Evolutionary conservation across 345 rosid species (phyloP), one percentile per base, ranked within the genome.

Genomic region (Populus nigra): DNA sequence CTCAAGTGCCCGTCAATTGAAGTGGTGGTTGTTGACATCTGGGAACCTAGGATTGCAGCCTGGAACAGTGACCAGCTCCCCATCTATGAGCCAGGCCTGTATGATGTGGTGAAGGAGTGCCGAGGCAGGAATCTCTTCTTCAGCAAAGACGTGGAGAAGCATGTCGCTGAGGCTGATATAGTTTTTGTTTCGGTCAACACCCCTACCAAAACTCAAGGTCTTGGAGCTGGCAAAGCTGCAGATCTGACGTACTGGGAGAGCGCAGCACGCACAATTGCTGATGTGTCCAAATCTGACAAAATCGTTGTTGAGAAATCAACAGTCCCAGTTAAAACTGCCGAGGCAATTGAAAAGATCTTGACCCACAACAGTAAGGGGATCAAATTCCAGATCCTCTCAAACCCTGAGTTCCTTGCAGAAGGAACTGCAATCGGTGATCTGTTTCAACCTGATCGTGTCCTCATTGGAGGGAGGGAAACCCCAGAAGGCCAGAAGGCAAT

Each of bases 221-320:
- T 93, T 50, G 98, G 98, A 73, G 98, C 98, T 62, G 98, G 98
- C 16, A 93, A 93, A 79, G 98, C 98, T 76, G 98, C 98, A 10
- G 98, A 93, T 78, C 90, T 93, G 81, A 93, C 98, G 35, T 93
- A 93, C 83, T 93, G 98, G 98, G 98, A 93, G 86, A 93, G 98
- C 67, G 98, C 98, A 3, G 98, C 98, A 22, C 93, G 98, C 29
- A 91, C 91, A 89, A 93, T 93, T 29, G 98, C 98, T 0, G 98
- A 93, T 78, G 98, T 93, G 15, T 92, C 98, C 0, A 91, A 92
- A 65, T 92, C 98, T 4, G 88, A 92, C 84, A 93, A 93, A 80
- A 92, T 93, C 77, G 98, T 93, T 1, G 98, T 93, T 63, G 98
- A 93, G 93, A 93, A 93, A 79, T 93, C 98, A 39, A 93, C 98